Evolutionary conservation across 2,329 filamentous ascomycete species (phyloP), one percentile per base, ranked within the genome.

Genomic region (Pseudopyricularia javanii): DNA sequence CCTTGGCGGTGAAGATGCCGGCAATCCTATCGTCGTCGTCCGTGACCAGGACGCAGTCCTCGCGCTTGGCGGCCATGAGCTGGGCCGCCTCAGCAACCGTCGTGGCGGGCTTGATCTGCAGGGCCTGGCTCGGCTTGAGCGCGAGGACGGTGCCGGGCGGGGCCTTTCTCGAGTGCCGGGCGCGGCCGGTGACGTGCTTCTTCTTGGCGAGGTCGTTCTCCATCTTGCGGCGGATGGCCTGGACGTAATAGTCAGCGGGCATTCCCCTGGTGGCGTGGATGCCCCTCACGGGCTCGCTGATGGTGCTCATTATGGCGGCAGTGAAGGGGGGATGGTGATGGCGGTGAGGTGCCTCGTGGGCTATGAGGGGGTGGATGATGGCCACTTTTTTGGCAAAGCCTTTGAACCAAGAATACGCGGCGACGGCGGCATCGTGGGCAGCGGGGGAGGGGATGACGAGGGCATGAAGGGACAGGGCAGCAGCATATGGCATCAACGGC

Each of bases 151-250:
- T 96, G 60, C 93, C 93, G 2, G 93, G 93, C 55, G 93, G 91
- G 54, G 91, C 91, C 74, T 96, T 97, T 67, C 91, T 86, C 56
- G 85, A 87, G 64, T 88, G 87, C 60, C 90, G 83, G 59, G 90
- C 85, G 62, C 90, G 85, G 61, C 81, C 78, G 58, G 83, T 82
- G 56, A 83, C 79, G 64, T 89, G 82, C 73, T 90, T 95, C 82
- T 97, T 97, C 76, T 97, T 97, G 79, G 82, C 94, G 73, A 98
- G 85, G 68, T 98, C 93, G 65, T 81, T 91, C 75, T 98, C 93
- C 76, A 98, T 86, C 75, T 96, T 97, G 64, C 83, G 84, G 63
- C 93, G 89, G 66, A 98, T 97, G 51, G 93, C 93, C 93, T 97
- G 66, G 58, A 58, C 53, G 53, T 55, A 57, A 55, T 58, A 56